Evolutionary conservation across 2,329 filamentous ascomycete species (phyloP).

Genomic region (Clarireedia monteithiana): DNA sequence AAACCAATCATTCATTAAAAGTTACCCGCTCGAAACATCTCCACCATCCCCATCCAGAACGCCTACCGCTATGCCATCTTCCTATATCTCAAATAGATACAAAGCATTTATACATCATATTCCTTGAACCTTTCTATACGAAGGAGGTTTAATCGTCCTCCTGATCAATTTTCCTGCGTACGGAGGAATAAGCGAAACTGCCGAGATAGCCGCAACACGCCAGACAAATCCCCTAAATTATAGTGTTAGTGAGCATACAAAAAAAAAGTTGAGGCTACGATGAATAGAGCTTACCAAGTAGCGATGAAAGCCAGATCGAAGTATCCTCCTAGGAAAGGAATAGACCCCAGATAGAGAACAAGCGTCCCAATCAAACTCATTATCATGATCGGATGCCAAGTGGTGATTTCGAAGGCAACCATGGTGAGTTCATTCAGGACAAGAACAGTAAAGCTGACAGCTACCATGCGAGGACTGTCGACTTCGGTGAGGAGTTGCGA

Average conservation of each 20-base stretch:
- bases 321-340: conserved; percentile 85
- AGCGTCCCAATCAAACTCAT: conserved; percentile 76
- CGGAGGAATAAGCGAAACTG: conserved; percentile 76
- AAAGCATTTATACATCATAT: conserved; percentile 29
- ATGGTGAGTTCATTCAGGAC: conserved; percentile 93
- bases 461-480: conserved; percentile 69
- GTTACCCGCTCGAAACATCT: neutral
- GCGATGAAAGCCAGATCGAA: conserved; percentile 78
- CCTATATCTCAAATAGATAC: neutral
- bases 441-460: conserved; percentile 84
- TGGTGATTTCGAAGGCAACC: conserved; percentile 94
- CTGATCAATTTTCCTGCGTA: conserved; percentile 81
- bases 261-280: neutral
- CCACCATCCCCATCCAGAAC: neutral
- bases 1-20: neutral
- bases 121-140: conserved; percentile 85
- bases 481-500: conserved; percentile 80
- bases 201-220: conserved; percentile 73
- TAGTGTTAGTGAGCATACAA: neutral
- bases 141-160: conserved; percentile 81
- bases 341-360: conserved; percentile 67
- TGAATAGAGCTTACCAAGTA: conserved; percentile 45
- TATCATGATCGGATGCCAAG: conserved; percentile 94
- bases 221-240: conserved; percentile 70
- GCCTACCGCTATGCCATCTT: neutral